A percentile compares a stretch with the other conserved stretches of the same genome.
Conservation (phyloP, 2,329 filamentous ascomycete genomes). For the Pseudocercospora crystallina region DNA sequence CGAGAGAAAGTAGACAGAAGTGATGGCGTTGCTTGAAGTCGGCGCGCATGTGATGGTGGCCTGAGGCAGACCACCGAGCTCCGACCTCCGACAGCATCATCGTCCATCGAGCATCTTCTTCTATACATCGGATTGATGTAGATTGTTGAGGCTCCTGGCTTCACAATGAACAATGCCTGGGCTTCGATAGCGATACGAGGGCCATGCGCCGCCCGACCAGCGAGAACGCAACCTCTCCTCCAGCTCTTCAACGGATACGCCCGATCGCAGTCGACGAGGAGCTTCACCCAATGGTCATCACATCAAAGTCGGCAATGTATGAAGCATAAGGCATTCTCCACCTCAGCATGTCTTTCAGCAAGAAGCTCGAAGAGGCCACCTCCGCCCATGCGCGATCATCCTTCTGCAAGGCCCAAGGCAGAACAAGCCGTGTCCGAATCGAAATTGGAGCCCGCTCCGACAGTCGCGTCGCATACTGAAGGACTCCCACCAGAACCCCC, state of each 20-base stretch:
- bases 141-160: too few species aligned
- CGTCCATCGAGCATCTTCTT: too few species aligned
- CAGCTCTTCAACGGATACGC: conserved; percentile 33
- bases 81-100: too few species aligned
- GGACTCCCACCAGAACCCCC: conserved; percentile 16
- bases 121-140: too few species aligned
- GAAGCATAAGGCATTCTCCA: conserved; percentile 10
- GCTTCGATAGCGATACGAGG: conserved; percentile 30
- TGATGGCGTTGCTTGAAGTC: too few species aligned
- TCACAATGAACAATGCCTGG: conserved; percentile 37
- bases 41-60: too few species aligned
- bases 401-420: conserved; percentile 1
- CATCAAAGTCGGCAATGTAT: background rate
- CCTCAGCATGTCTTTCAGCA: conserved; percentile 6
- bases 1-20: too few species aligned
- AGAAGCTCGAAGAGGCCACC: too few species aligned
- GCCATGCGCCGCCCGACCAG: conserved; percentile 22
- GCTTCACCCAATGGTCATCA: conserved; percentile 8
- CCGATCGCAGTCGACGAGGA: conserved; percentile 17
- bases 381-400: background rate
- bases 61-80: too few species aligned
- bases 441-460: conserved; percentile 26
- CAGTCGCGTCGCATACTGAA: conserved; percentile 31
- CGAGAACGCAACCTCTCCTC: conserved; percentile 25
- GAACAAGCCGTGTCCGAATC: conserved; percentile 13